These are phyloP conservation scores for Emmonsia crescens DNA, from an alignment of 2,329 filamentous ascomycete genomes.

Conservation along the genomic window DNA sequence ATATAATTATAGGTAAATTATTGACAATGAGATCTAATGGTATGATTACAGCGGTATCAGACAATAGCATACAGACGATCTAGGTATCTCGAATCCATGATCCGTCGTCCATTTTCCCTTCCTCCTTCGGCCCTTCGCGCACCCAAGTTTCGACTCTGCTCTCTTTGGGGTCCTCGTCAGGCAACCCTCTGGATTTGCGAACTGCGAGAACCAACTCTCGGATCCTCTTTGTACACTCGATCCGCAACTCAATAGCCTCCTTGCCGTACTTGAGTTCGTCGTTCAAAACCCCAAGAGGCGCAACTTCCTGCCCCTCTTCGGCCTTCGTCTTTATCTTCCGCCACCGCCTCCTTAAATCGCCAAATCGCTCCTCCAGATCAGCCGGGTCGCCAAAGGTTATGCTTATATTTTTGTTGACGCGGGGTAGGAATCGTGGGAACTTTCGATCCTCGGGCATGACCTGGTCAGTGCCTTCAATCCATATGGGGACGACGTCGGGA, in stretches of 20 bases:
- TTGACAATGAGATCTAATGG: neutral
- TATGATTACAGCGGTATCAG: neutral
- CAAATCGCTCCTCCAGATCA: slow-evolving; percentile 64
- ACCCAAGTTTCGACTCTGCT: slow-evolving; percentile 74
- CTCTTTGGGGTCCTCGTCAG: slow-evolving; percentile 68
- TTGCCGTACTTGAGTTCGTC: slow-evolving; percentile 55
- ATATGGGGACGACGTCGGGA: slow-evolving; percentile 86
- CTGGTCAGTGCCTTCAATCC: slow-evolving; percentile 78
- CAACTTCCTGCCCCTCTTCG: slow-evolving; percentile 28
- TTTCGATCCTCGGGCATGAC: slow-evolving; percentile 76
- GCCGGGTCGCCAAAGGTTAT: slow-evolving; percentile 71
- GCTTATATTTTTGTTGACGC: slow-evolving; percentile 57
- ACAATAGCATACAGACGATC: slow-evolving; percentile 10
- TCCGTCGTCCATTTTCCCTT: slow-evolving; percentile 50
- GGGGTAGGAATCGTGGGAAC: slow-evolving; percentile 72
- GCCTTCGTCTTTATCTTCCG: slow-evolving; percentile 48
- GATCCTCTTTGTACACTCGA: slow-evolving; percentile 69
- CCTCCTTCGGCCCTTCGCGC: slow-evolving; percentile 41
- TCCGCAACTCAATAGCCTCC: slow-evolving; percentile 67
- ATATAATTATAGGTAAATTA: neutral
- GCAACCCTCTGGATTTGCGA: slow-evolving; percentile 57
- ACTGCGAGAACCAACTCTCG: slow-evolving; percentile 72
- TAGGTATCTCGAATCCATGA: slow-evolving; percentile 50
- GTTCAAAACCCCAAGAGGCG: slow-evolving; percentile 46
- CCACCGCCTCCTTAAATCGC: slow-evolving; percentile 67